Evolutionary conservation across 2,329 filamentous ascomycete genomes (phyloP), one percentile per base, ranked within the genome.

Genomic region (Didymella glomerata): DNA sequence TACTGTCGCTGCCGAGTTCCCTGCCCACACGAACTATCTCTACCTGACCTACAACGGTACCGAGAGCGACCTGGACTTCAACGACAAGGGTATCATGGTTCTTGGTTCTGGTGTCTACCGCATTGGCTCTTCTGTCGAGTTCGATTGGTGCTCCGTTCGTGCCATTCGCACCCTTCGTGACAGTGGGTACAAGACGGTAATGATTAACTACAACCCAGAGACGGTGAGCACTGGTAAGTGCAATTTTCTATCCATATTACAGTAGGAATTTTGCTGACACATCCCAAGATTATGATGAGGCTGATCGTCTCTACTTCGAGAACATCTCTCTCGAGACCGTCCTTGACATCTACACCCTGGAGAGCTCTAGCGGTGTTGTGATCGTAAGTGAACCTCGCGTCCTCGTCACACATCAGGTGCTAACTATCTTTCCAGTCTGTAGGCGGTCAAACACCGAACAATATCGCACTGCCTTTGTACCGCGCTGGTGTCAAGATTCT

Each of bases 71-170:
- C 83, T 98, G 54, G 75, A 77, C 14, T 98, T 98, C 72, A 84
- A 92, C 10, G 95, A 99, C 74, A 88, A 94, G 63, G 95, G 95
- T 72, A 86, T 97, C 61, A 97, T 98, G 93, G 94, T 99, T 9
- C 84, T 98, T 28, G 94, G 94, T 14, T 97, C 93, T 30, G 94
- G 94, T 78, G 93, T 97, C 10, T 98, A 98, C 83, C 88, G 95
- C 61, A 99, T 99, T 65, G 95, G 95, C 66, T 97, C 93, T 0
- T 97, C 94, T 0, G 95, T 99, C 59, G 95, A 99, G 76, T 99
- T 99, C 77, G 95, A 99, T 79, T 99, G 95, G 95, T 98, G 95
- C 78, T 97, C 95, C 4, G 95, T 99, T 27, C 86, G 94, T 60
- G 92, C 95, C 6, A 96, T 98, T 63, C 89, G 94, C 63, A 98